Conservation (phyloP, 169 alveolate genomes). For the Babesia caballi region DNA sequence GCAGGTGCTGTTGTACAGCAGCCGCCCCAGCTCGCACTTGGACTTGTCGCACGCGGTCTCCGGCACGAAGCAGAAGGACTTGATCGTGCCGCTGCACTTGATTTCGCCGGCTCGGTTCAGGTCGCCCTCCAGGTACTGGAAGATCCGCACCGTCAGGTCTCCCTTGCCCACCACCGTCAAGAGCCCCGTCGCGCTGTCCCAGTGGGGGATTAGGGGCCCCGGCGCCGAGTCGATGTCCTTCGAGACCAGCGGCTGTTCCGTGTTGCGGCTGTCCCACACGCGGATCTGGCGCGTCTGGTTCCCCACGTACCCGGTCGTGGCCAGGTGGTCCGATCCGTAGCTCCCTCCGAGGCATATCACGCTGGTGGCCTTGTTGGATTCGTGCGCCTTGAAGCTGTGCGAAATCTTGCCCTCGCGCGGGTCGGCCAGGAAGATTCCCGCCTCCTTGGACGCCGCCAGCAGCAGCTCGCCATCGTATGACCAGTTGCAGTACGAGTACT, state of each 20-base stretch:
- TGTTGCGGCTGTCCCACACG: constrained; percentile 72
- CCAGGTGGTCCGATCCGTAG: constrained; percentile 63
- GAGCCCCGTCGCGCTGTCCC: constrained; percentile 74
- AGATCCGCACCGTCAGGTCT: constrained; percentile 72
- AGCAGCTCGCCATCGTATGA: constrained; percentile 59
- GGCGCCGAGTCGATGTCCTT: constrained; percentile 72
- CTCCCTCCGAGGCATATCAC: constrained; percentile 72
- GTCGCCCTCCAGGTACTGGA: constrained; percentile 67
- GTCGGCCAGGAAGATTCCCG: constrained; percentile 48
- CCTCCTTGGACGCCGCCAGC: constrained; percentile 54
- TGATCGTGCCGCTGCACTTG: constrained; percentile 70
- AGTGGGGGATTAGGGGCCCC: constrained; percentile 73
- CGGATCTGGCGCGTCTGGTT: constrained; percentile 73
- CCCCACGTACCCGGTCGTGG: constrained; percentile 74
- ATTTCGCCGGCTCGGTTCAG: constrained; percentile 69
- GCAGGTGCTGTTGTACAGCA: constrained; percentile 66
- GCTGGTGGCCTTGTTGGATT: constrained; percentile 65
- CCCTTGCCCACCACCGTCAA: constrained; percentile 73
- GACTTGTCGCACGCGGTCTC: constrained; percentile 67
- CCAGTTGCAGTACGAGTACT: constrained; percentile 71
- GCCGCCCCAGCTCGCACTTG: constrained; percentile 75
- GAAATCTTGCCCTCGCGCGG: constrained; percentile 67
- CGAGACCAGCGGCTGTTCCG: constrained; percentile 39
- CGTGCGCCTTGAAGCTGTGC: constrained; percentile 59
- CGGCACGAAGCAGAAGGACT: constrained; percentile 72